Conservation (phyloP, 139 green algal genomes). For the Micractinium sp. region DNA sequence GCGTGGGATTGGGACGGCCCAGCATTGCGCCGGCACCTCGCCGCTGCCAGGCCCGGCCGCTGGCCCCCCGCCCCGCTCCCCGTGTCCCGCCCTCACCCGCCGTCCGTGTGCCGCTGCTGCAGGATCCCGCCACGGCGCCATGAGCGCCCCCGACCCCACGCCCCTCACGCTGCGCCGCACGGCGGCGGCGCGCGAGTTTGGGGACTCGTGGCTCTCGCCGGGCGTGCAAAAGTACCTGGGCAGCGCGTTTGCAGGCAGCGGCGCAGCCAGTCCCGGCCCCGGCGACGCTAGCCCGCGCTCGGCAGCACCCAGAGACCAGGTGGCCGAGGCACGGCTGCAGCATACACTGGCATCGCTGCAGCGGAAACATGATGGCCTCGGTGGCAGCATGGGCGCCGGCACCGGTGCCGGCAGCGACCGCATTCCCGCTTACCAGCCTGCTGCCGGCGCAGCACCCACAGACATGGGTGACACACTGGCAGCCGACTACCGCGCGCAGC, state of each 20-base stretch:
- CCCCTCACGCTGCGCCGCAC: background rate
- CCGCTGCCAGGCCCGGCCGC: background rate
- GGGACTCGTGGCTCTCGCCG: background rate
- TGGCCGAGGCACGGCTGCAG: background rate
- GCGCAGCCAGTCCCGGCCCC: background rate
- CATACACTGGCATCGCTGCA: background rate
- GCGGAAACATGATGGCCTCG: background rate
- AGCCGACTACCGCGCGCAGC: constrained; percentile 18
- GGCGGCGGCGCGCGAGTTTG: background rate
- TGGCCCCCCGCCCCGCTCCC: background rate
- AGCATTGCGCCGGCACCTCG: too few species aligned
- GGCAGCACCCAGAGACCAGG: background rate
- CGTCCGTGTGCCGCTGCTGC: background rate
- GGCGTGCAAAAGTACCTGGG: constrained; percentile 3
- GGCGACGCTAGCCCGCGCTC: background rate
- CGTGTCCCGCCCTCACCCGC: background rate
- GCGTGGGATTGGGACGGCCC: too few species aligned
- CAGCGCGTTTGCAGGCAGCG: background rate
- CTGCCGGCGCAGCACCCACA: background rate
- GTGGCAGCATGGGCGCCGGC: background rate
- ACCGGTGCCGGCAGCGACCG: background rate
- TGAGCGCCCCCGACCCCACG: background rate
- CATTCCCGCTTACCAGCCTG: constrained; percentile 4
- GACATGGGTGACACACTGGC: background rate
- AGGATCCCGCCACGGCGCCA: background rate